A percentile compares a stretch with the other conserved stretches of the same genome.
Evolutionary conservation across 768 basidiomycete species (phyloP).

Genomic region (Mycena floridula): DNA sequence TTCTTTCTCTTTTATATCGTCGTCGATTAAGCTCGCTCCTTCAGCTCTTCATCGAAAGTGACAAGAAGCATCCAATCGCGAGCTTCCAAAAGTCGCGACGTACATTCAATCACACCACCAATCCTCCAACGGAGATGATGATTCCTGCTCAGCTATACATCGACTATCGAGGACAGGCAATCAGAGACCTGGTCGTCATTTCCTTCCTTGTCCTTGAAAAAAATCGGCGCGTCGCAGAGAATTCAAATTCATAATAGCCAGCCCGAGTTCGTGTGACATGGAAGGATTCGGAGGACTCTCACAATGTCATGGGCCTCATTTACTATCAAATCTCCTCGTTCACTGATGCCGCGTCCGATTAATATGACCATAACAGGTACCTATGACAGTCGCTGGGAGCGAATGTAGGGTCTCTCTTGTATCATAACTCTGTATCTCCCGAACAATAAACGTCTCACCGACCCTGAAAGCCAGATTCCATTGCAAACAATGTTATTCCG

Average conservation of each 20-base stretch:
- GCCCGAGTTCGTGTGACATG: not conserved
- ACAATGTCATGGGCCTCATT: not conserved
- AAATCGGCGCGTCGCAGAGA: conserved; percentile 24
- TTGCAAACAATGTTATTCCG: too few species aligned
- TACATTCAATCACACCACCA: conserved; percentile 10
- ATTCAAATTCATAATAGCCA: conserved; percentile 11
- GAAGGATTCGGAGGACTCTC: not conserved
- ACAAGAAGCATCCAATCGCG: conserved; percentile 29
- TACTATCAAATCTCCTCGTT: not conserved
- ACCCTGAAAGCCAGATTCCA: too few species aligned
- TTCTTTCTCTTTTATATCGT: not conserved
- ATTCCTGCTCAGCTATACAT: conserved; percentile 27
- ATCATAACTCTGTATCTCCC: too few species aligned
- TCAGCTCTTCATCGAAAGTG: conserved; percentile 28
- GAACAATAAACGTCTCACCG: too few species aligned
- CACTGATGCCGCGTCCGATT: not conserved
- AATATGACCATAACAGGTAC: not conserved
- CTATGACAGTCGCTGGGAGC: too few species aligned
- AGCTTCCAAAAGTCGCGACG: conserved; percentile 25
- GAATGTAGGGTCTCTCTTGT: too few species aligned
- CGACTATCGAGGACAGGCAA: conserved; percentile 24
- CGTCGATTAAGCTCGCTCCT: not conserved
- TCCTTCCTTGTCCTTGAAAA: conserved; percentile 39
- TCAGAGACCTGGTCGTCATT: conserved; percentile 30
- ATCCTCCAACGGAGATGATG: conserved; percentile 12